A percentile compares a stretch with the other conserved stretches of the same genome.
phyloP scores from a whole-genome alignment of 139 green algal genomes.

The Micractinium sp. region DNA sequence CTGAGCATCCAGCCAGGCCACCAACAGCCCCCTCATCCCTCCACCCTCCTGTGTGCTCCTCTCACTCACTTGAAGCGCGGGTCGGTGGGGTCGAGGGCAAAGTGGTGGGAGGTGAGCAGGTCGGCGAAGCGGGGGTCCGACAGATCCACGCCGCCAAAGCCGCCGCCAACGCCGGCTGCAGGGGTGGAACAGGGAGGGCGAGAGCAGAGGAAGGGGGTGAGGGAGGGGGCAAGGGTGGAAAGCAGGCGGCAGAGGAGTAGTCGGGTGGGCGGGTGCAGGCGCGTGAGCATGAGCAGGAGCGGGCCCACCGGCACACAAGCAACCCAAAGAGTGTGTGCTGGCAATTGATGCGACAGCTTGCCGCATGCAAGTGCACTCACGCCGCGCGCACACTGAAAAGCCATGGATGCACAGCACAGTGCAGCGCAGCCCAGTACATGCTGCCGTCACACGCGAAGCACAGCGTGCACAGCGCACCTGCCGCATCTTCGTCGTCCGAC shows the following conservation, averaged over 20 bases:
- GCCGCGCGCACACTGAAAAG: not conserved
- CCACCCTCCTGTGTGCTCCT: not conserved
- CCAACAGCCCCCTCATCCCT: not conserved
- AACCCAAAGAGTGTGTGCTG: too few species aligned
- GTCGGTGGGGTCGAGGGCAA: constrained; percentile 93
- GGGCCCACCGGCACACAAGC: too few species aligned
- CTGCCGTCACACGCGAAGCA: too few species aligned
- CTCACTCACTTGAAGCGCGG: constrained; percentile 68
- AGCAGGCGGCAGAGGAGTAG: not conserved
- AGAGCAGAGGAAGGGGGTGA: too few species aligned
- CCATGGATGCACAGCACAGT: not conserved
- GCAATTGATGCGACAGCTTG: not conserved
- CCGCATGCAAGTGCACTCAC: not conserved
- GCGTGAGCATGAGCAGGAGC: not conserved
- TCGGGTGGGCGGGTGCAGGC: not conserved
- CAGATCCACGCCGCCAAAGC: constrained; percentile 52
- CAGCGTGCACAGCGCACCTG: constrained; percentile 25
- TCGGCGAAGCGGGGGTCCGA: constrained; percentile 81
- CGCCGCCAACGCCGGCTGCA: not conserved
- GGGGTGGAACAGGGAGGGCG: not conserved
- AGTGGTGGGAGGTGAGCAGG: constrained; percentile 74
- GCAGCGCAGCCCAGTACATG: too few species aligned
- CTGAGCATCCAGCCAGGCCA: not conserved
- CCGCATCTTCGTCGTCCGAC: constrained; percentile 53
- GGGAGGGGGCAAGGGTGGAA: not conserved